phyloP scores from a whole-genome alignment of 2,329 filamentous ascomycete species.

The Penicillium sp. region DNA sequence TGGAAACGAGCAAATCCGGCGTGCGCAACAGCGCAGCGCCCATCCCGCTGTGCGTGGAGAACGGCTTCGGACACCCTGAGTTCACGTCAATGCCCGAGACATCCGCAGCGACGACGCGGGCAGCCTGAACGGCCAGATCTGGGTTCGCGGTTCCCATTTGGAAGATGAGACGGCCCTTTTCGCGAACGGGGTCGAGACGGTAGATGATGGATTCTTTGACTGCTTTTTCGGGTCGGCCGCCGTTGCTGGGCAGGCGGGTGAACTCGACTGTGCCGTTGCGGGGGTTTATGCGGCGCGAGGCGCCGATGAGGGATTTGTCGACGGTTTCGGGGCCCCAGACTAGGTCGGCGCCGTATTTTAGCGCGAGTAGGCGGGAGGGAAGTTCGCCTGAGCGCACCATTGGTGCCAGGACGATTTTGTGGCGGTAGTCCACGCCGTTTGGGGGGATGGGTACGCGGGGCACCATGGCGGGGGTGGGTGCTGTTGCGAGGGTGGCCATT shows the following conservation, averaged over 20 bases:
- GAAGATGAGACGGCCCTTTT: conserved; percentile 74
- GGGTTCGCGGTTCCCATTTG: conserved; percentile 88
- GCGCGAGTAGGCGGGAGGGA: conserved; percentile 78
- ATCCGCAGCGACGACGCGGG: conserved; percentile 76
- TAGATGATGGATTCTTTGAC: conserved; percentile 70
- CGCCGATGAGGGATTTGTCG: conserved; percentile 86
- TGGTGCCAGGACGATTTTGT: conserved; percentile 89
- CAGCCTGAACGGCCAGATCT: conserved; percentile 75
- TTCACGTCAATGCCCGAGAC: conserved; percentile 96
- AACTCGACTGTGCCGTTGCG: conserved; percentile 79
- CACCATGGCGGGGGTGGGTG: conserved; percentile 35
- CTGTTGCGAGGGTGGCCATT: conserved; percentile 49
- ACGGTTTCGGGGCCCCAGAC: conserved; percentile 98
- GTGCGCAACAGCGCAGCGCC: conserved; percentile 83
- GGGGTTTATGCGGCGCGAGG: conserved; percentile 71
- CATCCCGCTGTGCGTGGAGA: conserved; percentile 92
- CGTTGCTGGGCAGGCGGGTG: conserved; percentile 69
- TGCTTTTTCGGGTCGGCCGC: conserved; percentile 41
- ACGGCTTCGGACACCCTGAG: conserved; percentile 96
- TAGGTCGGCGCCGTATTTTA: conserved; percentile 93
- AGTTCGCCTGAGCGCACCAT: conserved; percentile 98
- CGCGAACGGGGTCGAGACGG: conserved; percentile 72
- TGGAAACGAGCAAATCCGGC: conserved; percentile 77
- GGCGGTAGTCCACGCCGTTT: conserved; percentile 87
- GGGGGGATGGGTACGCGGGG: conserved; percentile 78